phyloP scores from a whole-genome alignment of 2,329 filamentous ascomycete species.

The Monosporascus sp. region DNA sequence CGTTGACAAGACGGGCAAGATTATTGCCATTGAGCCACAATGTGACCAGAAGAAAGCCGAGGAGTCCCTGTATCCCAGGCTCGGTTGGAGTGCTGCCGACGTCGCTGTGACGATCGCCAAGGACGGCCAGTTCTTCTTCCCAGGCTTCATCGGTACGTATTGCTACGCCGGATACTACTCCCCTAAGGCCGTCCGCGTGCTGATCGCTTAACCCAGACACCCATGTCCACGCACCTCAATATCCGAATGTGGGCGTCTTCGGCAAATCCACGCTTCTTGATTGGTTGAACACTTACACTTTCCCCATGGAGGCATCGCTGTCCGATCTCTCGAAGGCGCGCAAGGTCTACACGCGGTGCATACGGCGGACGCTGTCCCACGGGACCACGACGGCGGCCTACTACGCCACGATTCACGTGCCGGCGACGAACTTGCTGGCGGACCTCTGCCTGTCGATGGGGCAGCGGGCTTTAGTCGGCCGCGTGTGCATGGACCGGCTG shows the following conservation, averaged over 20 bases:
- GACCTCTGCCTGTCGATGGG: slow-evolving; percentile 73
- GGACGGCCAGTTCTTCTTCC: slow-evolving; percentile 70
- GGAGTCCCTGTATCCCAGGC: slow-evolving; percentile 29
- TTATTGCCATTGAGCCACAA: slow-evolving; percentile 40
- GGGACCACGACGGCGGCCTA: slow-evolving; percentile 95
- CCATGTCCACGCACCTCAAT: slow-evolving; percentile 92
- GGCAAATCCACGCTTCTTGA: slow-evolving; percentile 87
- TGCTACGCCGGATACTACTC: neutral
- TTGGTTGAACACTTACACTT: slow-evolving; percentile 93
- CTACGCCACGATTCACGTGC: slow-evolving; percentile 83
- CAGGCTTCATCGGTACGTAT: slow-evolving; percentile 67
- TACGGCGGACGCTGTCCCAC: slow-evolving; percentile 75
- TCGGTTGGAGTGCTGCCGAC: slow-evolving; percentile 39
- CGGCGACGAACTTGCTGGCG: slow-evolving; percentile 85
- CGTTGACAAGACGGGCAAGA: slow-evolving; percentile 44
- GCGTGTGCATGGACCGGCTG: slow-evolving; percentile 88
- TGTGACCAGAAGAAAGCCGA: slow-evolving; percentile 27
- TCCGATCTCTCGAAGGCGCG: slow-evolving; percentile 55
- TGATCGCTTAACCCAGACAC: slow-evolving; percentile 59
- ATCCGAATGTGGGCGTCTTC: slow-evolving; percentile 90
- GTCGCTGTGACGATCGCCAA: slow-evolving; percentile 31
- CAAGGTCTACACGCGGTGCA: slow-evolving; percentile 69
- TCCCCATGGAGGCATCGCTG: slow-evolving; percentile 81
- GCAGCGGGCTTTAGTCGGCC: slow-evolving; percentile 84
- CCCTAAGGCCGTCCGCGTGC: slow-evolving; percentile 2